Percentiles rank a stretch among this genome's conserved stretches.
These are phyloP conservation scores for Apiotrichum laibachii DNA, from an alignment of 1,284 basidiomycete species.

Conservation along the genomic window DNA sequence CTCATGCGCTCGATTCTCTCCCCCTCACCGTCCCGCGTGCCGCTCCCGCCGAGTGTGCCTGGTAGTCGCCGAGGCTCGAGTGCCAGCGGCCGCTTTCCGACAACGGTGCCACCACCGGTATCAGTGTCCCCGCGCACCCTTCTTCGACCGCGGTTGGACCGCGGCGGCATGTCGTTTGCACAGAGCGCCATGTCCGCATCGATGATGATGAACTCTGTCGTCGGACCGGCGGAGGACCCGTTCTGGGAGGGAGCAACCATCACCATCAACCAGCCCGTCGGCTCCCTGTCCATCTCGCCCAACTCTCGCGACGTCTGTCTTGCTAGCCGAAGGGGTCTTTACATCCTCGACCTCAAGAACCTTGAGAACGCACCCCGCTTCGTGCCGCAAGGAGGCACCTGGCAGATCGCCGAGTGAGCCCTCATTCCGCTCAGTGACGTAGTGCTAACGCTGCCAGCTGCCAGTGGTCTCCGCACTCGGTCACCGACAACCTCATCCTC, in stretches of 20 bases:
- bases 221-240: constrained; percentile 24
- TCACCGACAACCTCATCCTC: constrained; percentile 81
- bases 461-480: constrained; percentile 93
- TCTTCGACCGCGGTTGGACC: constrained; percentile 29
- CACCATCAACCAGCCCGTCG: constrained; percentile 52
- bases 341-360: constrained; percentile 89
- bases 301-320: constrained; percentile 52
- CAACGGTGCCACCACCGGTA: constrained; percentile 3
- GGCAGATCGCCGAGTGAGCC: constrained; percentile 79
- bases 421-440: not conserved
- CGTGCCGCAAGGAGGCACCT: constrained; percentile 90
- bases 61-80: constrained; percentile 9
- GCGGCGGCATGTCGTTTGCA: constrained; percentile 21
- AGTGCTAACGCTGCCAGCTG: constrained; percentile 50
- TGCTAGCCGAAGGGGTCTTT: constrained; percentile 81
- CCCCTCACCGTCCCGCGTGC: constrained; percentile 12
- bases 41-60: constrained; percentile 10
- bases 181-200: not conserved
- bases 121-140: constrained; percentile 28
- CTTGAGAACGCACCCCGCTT: constrained; percentile 85
- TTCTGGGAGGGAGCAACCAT: constrained; percentile 46
- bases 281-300: constrained; percentile 53
- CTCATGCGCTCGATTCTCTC: constrained; percentile 7
- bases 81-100: constrained; percentile 2
- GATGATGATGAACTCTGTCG: not conserved